phyloP scores from a whole-genome alignment of 495 filamentous ascomycete species.

The Penicillium taxi region DNA sequence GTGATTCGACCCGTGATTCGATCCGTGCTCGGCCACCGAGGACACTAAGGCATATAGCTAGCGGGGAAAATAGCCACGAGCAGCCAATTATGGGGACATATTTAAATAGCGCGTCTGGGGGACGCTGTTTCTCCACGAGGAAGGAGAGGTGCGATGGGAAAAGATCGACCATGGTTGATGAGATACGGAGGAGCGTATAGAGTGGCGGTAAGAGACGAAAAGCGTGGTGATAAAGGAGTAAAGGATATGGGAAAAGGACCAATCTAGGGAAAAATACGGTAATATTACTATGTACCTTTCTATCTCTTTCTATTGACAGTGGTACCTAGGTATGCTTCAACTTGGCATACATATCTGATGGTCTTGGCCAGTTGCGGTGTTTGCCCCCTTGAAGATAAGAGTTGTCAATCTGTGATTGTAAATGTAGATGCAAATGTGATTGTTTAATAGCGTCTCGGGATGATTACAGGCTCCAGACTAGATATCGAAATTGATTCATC shows the following conservation, averaged over 20 bases:
- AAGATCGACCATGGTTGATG: constrained; percentile 15
- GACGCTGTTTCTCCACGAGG: constrained; percentile 17
- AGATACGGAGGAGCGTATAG: constrained; percentile 10
- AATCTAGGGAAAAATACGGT: too few species aligned
- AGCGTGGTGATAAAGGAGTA: constrained; percentile 17
- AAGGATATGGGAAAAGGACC: too few species aligned
- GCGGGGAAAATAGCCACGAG: constrained; percentile 7
- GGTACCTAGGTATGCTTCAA: constrained; percentile 6
- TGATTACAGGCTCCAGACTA: too few species aligned
- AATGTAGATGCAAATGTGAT: too few species aligned
- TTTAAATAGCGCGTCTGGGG: constrained; percentile 27
- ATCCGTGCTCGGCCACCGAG: constrained; percentile 3
- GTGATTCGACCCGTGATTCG: constrained; percentile 16
- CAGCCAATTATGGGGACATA: constrained; percentile 13
- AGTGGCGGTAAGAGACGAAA: constrained; percentile 5
- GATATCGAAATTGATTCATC: too few species aligned
- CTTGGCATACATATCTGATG: constrained; percentile 5
- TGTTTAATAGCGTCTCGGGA: too few species aligned
- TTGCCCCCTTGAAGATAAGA: neutral
- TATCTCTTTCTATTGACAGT: neutral
- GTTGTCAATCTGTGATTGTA: too few species aligned
- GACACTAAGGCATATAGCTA: constrained; percentile 11
- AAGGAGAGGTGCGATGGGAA: constrained; percentile 6
- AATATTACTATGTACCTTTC: too few species aligned
- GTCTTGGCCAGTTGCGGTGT: constrained; percentile 16